Base-by-base conservation (phyloP, 257 asterid species). In the Primulina tabacum region DNA sequence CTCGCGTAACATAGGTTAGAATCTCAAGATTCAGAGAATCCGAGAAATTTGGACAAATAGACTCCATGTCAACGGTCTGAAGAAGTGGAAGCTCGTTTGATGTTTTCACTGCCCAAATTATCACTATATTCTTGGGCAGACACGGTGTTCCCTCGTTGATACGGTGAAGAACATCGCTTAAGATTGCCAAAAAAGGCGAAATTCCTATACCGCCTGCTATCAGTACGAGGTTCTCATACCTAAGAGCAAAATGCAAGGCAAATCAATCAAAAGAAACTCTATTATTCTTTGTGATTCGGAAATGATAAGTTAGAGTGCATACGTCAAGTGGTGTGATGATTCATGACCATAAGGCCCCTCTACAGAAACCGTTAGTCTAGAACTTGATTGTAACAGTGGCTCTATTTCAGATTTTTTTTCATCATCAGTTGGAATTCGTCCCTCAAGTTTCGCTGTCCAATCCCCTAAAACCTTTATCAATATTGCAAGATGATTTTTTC, bases 261-360 rank as follows among this genome's bases (percentile, higher is more conserved):
- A 63, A 7, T 24, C 53, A 61, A 53, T 62, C 30, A 2, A 52
- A 21, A 21, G 0, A 33, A 33, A 14, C 30, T 28, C 26, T 60
- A 12, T 24, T 7, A 24, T 12, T 12, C 33, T n/a, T 24, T 24
- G 29, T 33, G 64, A 32, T 18, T 8, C 21, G 5, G 16, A 40
- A 4, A 7, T 57, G 14, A 50, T 53, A 47, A 47, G 47, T 1
- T 17, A 40, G 68, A 62, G 32, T 38, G 71, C 86, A 8, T 82
- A 91, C 97, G 56, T 82, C 65, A 87, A 80, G 78, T 91, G 93
- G 75, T 91, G 89, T 26, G 97, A 82, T 0, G 90, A 87, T 81
- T 84, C 96, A 78, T 91, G 95, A 14, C 97, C 97, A 65, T 91
- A 91, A 64, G 97, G 97, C 75, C 97, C 97, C 75, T 91, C 97